Conservation (phyloP, 768 basidiomycete genomes). For the Leccinum variicolor region DNA sequence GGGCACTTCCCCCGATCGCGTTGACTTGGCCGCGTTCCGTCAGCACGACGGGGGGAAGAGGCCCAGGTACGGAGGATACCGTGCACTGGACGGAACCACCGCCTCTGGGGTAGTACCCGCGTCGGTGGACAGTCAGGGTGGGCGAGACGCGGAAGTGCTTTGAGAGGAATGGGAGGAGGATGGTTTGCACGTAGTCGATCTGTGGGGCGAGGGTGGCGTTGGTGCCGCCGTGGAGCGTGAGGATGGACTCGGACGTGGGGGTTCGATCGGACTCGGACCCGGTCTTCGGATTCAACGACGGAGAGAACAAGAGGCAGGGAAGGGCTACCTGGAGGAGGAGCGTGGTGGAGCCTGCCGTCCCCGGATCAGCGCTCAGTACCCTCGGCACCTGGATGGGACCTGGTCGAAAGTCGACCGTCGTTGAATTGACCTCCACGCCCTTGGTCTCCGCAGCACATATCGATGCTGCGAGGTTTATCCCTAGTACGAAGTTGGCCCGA, state of each 20-base stretch:
- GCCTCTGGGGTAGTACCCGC: slow-evolving; percentile 74
- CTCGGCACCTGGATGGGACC: slow-evolving; percentile 38
- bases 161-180: slow-evolving; percentile 67
- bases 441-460: slow-evolving; percentile 55
- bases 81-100: slow-evolving; percentile 58
- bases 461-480: slow-evolving; percentile 60
- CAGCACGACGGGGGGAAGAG: slow-evolving; percentile 47
- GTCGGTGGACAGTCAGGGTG: slow-evolving; percentile 45
- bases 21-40: slow-evolving; percentile 54
- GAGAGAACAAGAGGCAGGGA: slow-evolving; percentile 62
- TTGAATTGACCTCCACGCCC: slow-evolving; percentile 55
- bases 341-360: slow-evolving; percentile 69
- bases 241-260: slow-evolving; percentile 44
- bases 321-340: slow-evolving; percentile 71
- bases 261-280: neutral
- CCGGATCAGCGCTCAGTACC: slow-evolving; percentile 44
- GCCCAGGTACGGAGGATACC: slow-evolving; percentile 32
- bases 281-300: slow-evolving; percentile 3
- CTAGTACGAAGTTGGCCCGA: slow-evolving; percentile 30
- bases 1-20: slow-evolving; percentile 54
- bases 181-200: slow-evolving; percentile 63
- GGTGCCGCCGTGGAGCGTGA: slow-evolving; percentile 66
- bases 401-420: slow-evolving; percentile 53
- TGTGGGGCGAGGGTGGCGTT: slow-evolving; percentile 72
- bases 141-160: slow-evolving; percentile 48